Evolutionary conservation across 345 rosid species (phyloP), one percentile per base, ranked within the genome.

Genomic region (Hibiscus mutabilis): DNA sequence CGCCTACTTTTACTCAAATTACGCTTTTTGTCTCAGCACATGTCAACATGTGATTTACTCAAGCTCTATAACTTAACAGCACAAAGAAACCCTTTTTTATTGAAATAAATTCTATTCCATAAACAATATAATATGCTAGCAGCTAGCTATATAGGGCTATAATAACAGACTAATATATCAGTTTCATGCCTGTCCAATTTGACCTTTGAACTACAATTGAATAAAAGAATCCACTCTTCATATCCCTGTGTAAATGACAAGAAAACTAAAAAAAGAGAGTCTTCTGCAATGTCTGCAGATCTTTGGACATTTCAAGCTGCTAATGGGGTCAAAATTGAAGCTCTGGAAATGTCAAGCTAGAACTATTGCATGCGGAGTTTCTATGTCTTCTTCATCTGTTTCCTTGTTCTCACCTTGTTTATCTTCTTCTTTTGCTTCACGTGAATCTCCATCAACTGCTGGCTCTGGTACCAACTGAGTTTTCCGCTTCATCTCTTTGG

Each of bases 371-470:
- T 6, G 68, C 11, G 68, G 9, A 22, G 27, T 3, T 55, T 10
- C 59, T 55, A 40, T 40, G 44, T 55, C 59, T 64, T 4, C 31
- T 21, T 21, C 68, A 37, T 13, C 25, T 13, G 2, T 42, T 42
- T 42, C 53, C 6, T 42, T 64, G 1, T 6, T 12, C 18, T 64
- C 68, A 13, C 16, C 22, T 64, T 21, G 68, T 40, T 64, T 24
- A 5, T 64, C 52, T 61, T 63, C 67, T 35, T n/a, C 27, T 37
- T 24, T 18, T 37, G 47, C 5, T 22, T 19, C 51, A 86, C 19
- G 14, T 37, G 51, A 19, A 37, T 64, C 29, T 44, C 19, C 46
- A 11, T 37, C 51, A 40, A 42, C n/a, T 21, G 31, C 5, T 64
- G 52, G 47, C 2, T 16, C 27, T 6, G 68, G 68, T 6, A 22